Conservation (phyloP, 2,329 filamentous ascomycete genomes). For the Botrytis cinerea region DNA sequence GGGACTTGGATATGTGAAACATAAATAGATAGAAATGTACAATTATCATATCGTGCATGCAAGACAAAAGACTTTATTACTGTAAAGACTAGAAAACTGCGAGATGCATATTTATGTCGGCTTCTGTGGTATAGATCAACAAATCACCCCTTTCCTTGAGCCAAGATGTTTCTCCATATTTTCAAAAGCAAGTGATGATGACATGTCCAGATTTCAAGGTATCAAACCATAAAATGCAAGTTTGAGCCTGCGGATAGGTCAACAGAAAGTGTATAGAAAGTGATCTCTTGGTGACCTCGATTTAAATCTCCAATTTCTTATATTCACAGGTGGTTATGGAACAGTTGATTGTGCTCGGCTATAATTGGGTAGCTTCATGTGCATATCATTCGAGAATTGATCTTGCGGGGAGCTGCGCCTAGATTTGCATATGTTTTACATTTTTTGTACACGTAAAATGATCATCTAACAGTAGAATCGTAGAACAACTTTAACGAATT, state of each 20-base stretch:
- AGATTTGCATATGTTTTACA: neutral
- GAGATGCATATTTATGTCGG: neutral
- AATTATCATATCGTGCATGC: neutral
- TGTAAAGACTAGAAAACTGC: neutral
- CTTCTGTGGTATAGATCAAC: neutral
- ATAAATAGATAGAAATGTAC: neutral
- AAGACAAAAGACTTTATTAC: rapidly evolving
- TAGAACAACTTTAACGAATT: neutral
- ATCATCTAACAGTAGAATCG: neutral
- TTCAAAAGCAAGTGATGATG: no score
- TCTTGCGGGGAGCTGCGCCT: neutral
- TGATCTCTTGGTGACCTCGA: neutral
- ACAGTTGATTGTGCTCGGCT: rapidly evolving
- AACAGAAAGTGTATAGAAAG: no score
- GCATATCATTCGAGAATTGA: neutral
- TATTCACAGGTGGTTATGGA: neutral
- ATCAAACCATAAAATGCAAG: no score
- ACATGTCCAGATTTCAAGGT: no score
- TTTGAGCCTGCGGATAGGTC: no score
- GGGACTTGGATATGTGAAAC: neutral
- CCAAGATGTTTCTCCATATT: rapidly evolving
- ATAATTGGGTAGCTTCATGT: neutral
- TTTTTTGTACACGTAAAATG: rapidly evolving
- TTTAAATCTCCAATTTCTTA: rapidly evolving
- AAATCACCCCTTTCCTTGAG: no score